Evolutionary conservation across 2,329 filamentous ascomycete genomes (phyloP).

Genomic region (Fusarium solani-melongenae): DNA sequence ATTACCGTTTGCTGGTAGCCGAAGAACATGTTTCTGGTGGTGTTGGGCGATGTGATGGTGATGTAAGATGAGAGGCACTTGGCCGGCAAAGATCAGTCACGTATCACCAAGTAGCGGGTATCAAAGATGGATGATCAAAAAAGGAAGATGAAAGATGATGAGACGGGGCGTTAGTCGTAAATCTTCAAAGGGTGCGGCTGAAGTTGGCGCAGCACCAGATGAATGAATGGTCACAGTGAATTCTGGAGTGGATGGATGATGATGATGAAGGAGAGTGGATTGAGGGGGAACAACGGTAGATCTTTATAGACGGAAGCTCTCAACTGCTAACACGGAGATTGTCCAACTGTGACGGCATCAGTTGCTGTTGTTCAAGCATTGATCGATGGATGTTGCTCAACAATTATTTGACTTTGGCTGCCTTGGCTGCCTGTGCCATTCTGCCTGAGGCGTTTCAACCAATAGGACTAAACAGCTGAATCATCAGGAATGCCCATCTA

Average conservation of each 20-base stretch:
- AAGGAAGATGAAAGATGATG: neutral
- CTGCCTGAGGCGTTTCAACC: neutral
- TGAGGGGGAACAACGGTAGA: neutral
- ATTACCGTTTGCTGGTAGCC: too few species aligned
- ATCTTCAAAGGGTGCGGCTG: neutral
- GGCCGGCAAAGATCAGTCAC: neutral
- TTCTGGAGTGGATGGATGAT: neutral
- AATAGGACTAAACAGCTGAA: neutral
- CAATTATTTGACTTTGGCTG: neutral
- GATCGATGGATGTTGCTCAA: neutral
- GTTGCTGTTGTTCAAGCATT: neutral
- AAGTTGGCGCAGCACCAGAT: neutral
- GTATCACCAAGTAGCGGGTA: neutral
- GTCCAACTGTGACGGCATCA: neutral
- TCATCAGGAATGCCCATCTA: neutral
- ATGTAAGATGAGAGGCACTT: neutral
- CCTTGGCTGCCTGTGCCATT: conserved; percentile 11
- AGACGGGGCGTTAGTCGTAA: neutral
- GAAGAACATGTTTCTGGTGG: conserved; percentile 1
- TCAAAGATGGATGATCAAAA: neutral
- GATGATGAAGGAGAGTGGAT: neutral
- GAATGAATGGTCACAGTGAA: neutral
- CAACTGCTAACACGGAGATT: neutral
- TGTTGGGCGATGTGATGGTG: neutral
- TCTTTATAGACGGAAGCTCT: conserved; percentile 11